Base-by-base conservation (phyloP, 2,329 filamentous ascomycete species). In the Helminthosporium solani region DNA sequence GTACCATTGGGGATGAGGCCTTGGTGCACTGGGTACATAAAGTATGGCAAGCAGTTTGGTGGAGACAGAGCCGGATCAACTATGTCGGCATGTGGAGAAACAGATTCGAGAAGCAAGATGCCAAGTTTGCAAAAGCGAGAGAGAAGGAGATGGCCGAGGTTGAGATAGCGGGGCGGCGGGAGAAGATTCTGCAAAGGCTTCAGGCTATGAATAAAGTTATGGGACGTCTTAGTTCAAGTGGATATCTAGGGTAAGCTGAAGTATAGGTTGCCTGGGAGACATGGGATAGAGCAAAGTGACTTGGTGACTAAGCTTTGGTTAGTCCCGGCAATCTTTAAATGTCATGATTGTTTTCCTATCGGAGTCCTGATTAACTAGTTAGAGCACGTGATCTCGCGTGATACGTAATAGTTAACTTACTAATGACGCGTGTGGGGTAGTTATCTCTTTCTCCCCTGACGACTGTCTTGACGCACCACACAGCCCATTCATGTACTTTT, bases 1-100 rank as follows among this genome's bases (percentile, higher is more conserved):
- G 44, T 14, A 54, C 54, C 3, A 46, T 47, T 2, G 46, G 36
- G 0, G 59, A 60, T 33, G 44, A 49, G 20, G 43, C 42, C 2
- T 23, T 64, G 3, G 41, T 54, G 1, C 2, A 43, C 12, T 64
- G 58, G 58, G 57, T 49, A 3, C 35, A 33, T 36, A 47, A 53
- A 18, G 55, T 59, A 49, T 65, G 61, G 59, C 57, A 59, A 56
- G 33, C 16, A 14, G 33, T 61, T 8, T 66, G 63, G 63, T 39
- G 48, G 8, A 37, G 60, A 16, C 60, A 66, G 53, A 42, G 34
- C 3, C 25, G 36, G 15, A 50, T 54, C 2, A 63, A 62, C n/a
- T 60, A 50, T 23, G 39, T 20, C 14, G 58, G 58, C 1, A 60
- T 59, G 56, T 64, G 58, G 57, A 58, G 40, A 42, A 54, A 41